phyloP scores from a whole-genome alignment of 495 filamentous ascomycete genomes.

The Aspergillus egyptiacus region DNA sequence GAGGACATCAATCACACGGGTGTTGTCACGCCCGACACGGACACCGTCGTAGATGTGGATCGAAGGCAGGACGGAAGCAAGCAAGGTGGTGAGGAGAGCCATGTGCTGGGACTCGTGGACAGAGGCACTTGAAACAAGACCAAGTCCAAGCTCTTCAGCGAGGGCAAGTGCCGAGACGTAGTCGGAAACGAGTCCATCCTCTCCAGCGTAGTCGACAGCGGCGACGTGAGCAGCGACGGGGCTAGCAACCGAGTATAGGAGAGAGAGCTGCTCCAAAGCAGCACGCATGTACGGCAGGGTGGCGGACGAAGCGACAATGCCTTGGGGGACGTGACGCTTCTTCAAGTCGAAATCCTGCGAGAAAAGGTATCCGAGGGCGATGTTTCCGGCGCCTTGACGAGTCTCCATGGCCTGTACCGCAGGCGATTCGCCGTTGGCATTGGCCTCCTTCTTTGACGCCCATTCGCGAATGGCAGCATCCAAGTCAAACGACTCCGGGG shows the following conservation, averaged over 20 bases:
- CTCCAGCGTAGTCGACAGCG: conserved; percentile 78
- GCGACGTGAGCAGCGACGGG: conserved; percentile 91
- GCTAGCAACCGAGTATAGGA: conserved; percentile 82
- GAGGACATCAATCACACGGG: conserved; percentile 78
- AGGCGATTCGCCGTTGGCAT: conserved; percentile 76
- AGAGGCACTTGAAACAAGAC: conserved; percentile 76
- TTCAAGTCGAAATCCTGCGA: conserved; percentile 87
- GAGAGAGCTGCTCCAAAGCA: conserved; percentile 81
- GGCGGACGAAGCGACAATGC: conserved; percentile 76
- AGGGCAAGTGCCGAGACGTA: conserved; percentile 75
- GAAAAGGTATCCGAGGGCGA: conserved; percentile 95
- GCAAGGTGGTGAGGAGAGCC: conserved; percentile 78
- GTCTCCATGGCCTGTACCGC: conserved; percentile 76
- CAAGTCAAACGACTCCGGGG: conserved; percentile 84
- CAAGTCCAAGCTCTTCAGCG: conserved; percentile 88
- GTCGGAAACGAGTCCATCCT: conserved; percentile 73
- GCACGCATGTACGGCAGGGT: conserved; percentile 73
- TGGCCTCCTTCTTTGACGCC: conserved; percentile 58
- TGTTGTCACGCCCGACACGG: conserved; percentile 75
- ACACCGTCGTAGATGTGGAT: conserved; percentile 93
- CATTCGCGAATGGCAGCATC: conserved; percentile 76
- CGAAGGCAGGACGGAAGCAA: conserved; percentile 73
- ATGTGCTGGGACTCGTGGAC: conserved; percentile 93
- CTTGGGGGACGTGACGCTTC: conserved; percentile 88
- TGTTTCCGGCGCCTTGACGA: conserved; percentile 79